phyloP scores from a whole-genome alignment of 164 flowering plant genomes.

The Macadamia integrifolia region DNA sequence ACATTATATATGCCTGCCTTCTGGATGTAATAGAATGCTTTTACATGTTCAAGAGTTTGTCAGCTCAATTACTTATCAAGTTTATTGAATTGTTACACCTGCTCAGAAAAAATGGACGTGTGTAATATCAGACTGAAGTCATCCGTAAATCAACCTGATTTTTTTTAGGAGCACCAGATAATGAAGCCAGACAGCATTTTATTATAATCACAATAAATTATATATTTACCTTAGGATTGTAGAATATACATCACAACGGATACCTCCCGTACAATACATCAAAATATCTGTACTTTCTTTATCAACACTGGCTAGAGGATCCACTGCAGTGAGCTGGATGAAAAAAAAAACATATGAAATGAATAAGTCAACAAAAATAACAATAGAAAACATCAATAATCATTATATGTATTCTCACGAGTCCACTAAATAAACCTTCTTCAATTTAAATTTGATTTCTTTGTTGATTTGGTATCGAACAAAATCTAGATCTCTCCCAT shows the following conservation, averaged over 20 bases:
- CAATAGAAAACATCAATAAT: not conserved
- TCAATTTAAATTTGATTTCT: not conserved
- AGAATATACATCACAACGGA: conserved; percentile 93
- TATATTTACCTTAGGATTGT: conserved; percentile 59
- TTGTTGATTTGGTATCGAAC: no score
- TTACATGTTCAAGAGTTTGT: no score
- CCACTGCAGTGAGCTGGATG: conserved; percentile 36
- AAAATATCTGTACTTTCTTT: conserved; percentile 72
- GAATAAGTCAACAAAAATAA: not conserved
- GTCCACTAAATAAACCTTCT: not conserved
- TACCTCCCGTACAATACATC: conserved; percentile 99
- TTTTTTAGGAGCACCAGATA: not conserved
- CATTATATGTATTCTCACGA: not conserved
- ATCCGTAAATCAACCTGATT: not conserved
- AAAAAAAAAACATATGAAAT: conserved; percentile 11
- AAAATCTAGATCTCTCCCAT: no score
- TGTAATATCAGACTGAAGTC: no score
- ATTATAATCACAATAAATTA: not conserved
- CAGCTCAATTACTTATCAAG: no score
- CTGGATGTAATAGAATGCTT: no score
- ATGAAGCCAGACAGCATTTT: not conserved
- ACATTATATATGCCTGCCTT: no score
- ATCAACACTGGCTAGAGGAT: conserved; percentile 66
- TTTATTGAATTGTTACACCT: no score
- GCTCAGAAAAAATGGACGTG: no score